These are phyloP conservation scores for Cladophialophora immunda DNA, from an alignment of 2,329 filamentous ascomycete genomes.

Conservation along the genomic window DNA sequence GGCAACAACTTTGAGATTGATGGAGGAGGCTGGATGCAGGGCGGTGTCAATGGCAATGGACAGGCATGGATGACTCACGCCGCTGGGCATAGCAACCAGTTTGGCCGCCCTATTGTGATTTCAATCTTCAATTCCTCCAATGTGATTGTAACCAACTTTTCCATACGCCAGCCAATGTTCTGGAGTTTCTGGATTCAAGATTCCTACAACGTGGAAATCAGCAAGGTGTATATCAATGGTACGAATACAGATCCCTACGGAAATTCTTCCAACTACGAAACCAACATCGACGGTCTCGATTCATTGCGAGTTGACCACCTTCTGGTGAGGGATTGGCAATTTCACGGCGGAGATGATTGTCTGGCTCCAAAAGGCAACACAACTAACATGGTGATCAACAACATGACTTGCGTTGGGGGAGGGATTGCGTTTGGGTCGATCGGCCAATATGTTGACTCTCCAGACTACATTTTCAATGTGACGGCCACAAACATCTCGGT, in stretches of 20 bases:
- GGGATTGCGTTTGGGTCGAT: slow-evolving; percentile 16
- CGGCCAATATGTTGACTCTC: slow-evolving; percentile 16
- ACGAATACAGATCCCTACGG: slow-evolving; percentile 19
- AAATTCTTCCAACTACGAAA: slow-evolving; percentile 24
- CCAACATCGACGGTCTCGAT: slow-evolving; percentile 20
- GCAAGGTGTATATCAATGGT: slow-evolving; percentile 16
- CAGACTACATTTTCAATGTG: slow-evolving; percentile 18
- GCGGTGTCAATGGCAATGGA: slow-evolving; percentile 15
- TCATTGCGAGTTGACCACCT: slow-evolving; percentile 20
- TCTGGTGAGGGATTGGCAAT: slow-evolving; percentile 16
- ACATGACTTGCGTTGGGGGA: slow-evolving; percentile 16
- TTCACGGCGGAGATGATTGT: slow-evolving; percentile 20
- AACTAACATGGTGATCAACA: slow-evolving; percentile 18
- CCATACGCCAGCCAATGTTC: slow-evolving; percentile 18
- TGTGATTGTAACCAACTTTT: slow-evolving; percentile 16
- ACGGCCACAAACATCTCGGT: slow-evolving; percentile 16
- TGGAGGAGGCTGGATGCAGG: slow-evolving; percentile 13
- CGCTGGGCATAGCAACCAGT: slow-evolving; percentile 18
- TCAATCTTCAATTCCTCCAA: slow-evolving; percentile 21
- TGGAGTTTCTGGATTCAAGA: slow-evolving; percentile 22
- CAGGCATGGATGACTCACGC: slow-evolving; percentile 23
- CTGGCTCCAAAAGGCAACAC: slow-evolving; percentile 18
- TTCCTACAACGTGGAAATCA: slow-evolving; percentile 17
- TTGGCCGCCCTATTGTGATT: slow-evolving; percentile 12
- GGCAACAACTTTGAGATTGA: slow-evolving; percentile 15